phyloP scores from a whole-genome alignment of 75 land plant genomes.

The Sequoiadendron giganteum region DNA sequence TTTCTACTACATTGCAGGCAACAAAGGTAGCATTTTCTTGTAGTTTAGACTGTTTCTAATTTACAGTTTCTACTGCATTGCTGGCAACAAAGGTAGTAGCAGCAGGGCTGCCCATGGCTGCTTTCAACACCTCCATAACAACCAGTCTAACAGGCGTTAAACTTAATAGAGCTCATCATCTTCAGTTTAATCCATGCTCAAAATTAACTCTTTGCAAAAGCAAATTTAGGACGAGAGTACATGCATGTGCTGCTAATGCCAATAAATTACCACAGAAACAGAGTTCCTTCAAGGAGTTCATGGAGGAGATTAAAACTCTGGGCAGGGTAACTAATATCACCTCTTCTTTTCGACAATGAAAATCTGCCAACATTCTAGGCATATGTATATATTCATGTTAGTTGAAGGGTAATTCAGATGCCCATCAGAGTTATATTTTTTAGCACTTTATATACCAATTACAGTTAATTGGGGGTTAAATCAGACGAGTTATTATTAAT shows the following conservation, averaged over 20 bases:
- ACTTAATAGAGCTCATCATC: background rate
- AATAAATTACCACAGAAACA: background rate
- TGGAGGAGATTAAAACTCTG: conserved; percentile 23
- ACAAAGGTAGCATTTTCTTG: too few species aligned
- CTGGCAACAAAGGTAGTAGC: background rate
- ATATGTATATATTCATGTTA: background rate
- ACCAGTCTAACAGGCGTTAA: background rate
- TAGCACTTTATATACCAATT: too few species aligned
- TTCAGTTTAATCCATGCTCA: background rate
- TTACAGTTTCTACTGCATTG: too few species aligned
- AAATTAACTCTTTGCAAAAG: background rate
- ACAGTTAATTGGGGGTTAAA: too few species aligned
- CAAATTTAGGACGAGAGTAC: background rate
- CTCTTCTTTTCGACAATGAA: background rate
- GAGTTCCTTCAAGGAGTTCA: conserved; percentile 18
- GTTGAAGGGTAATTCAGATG: too few species aligned
- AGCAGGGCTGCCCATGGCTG: background rate
- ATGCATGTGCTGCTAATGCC: background rate
- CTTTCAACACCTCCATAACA: background rate
- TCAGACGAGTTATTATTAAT: background rate
- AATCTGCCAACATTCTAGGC: background rate
- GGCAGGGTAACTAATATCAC: conserved; percentile 20
- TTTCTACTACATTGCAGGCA: too few species aligned
- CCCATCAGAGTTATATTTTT: too few species aligned
- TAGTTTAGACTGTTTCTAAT: too few species aligned